phyloP scores from a whole-genome alignment of 169 alveolate species.

The Ichthyophthirius multifiliis region DNA sequence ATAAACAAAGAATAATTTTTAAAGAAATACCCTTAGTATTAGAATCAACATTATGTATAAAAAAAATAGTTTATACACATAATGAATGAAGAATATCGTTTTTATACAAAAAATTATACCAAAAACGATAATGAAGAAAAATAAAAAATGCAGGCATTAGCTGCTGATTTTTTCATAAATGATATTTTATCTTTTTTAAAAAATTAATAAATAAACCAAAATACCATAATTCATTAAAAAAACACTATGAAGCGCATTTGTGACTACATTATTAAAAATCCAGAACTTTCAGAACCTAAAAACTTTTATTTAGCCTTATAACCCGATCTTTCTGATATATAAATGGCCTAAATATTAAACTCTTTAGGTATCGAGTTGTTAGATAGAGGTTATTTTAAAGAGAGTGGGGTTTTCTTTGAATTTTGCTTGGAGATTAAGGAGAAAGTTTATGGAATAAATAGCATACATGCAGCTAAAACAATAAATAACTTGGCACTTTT shows the following conservation, averaged over 20 bases:
- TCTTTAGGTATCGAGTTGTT: not conserved
- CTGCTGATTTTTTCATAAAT: not conserved
- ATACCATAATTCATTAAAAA: not conserved
- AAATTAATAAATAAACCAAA: not conserved
- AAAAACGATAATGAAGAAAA: not conserved
- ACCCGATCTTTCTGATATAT: not conserved
- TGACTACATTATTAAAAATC: slow-evolving; percentile 1
- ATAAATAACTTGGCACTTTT: not conserved
- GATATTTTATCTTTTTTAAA: not conserved
- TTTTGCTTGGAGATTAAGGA: not conserved
- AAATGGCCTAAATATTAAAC: not conserved
- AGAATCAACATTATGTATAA: not conserved
- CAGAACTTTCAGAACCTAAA: not conserved
- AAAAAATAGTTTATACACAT: not conserved
- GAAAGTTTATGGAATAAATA: not conserved
- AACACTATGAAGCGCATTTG: not conserved
- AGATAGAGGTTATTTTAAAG: not conserved
- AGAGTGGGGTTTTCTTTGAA: not conserved
- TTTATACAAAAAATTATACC: not conserved
- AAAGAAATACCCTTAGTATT: not conserved
- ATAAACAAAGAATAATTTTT: not conserved
- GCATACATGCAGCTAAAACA: not conserved
- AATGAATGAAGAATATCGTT: not conserved
- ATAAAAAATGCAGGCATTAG: not conserved
- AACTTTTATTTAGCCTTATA: not conserved